Evolutionary conservation across 2,329 filamentous ascomycete species (phyloP).

Genomic region (Colletotrichum lini): DNA sequence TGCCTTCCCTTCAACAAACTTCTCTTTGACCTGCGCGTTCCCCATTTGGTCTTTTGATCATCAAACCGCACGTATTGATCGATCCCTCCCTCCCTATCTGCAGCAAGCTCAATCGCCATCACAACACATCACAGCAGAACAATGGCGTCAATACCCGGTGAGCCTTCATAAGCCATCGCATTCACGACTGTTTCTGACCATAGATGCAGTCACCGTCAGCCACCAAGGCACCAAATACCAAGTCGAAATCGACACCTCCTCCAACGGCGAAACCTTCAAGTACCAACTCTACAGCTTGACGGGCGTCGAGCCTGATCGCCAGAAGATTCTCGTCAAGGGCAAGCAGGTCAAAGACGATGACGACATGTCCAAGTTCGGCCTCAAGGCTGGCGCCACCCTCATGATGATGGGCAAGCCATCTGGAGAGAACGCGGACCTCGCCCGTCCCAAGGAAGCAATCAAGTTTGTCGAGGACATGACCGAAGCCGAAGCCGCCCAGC

Average conservation of each 20-base stretch:
- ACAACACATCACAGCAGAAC: constrained; percentile 40
- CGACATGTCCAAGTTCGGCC: constrained; percentile 83
- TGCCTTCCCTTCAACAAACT: constrained; percentile 44
- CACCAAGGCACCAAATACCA: constrained; percentile 97
- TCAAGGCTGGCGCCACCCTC: constrained; percentile 88
- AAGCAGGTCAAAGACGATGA: constrained; percentile 97
- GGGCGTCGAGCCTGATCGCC: constrained; percentile 94
- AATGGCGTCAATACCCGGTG: constrained; percentile 72
- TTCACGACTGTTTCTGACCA: constrained; percentile 45
- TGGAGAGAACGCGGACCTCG: constrained; percentile 71
- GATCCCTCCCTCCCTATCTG: constrained; percentile 18
- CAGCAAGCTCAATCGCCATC: constrained; percentile 27
- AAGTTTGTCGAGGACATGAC: constrained; percentile 99
- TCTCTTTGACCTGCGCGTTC: constrained; percentile 27
- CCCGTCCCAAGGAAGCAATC: constrained; percentile 83
- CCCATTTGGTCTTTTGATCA: constrained; percentile 14
- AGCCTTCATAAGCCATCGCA: constrained; percentile 43
- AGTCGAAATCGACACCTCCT: constrained; percentile 87
- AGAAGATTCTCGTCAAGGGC: constrained; percentile 96
- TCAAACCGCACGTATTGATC: constrained; percentile 10
- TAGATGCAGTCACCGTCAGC: constrained; percentile 83
- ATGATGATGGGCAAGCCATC: constrained; percentile 98
- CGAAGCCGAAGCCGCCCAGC: constrained; percentile 88
- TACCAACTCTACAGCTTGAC: constrained; percentile 96
- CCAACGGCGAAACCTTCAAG: constrained; percentile 94